phyloP scores from a whole-genome alignment of 768 basidiomycete genomes.

The Harrya chromipes region DNA sequence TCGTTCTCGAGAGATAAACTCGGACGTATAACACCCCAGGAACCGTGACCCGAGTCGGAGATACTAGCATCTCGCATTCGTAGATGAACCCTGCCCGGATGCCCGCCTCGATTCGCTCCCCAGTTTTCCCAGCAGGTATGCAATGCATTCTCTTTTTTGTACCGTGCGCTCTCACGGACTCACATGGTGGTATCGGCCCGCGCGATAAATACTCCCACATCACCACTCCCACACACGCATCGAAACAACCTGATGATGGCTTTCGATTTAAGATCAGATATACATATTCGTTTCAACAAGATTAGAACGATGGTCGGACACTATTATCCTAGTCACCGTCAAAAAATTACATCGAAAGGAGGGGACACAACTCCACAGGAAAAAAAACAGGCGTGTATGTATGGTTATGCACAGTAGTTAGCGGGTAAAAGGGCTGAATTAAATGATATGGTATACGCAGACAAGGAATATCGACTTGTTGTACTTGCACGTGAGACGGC shows the following conservation, averaged over 20 bases:
- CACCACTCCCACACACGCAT: no score
- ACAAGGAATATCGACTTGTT: slow-evolving; percentile 7
- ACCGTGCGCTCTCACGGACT: no score
- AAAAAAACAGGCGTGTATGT: background rate
- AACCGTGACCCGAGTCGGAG: no score
- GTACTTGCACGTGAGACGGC: slow-evolving; percentile 11
- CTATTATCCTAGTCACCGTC: slow-evolving; percentile 12
- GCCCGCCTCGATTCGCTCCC: no score
- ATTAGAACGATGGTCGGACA: slow-evolving; percentile 15
- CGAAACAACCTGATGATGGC: no score
- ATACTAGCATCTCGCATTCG: no score
- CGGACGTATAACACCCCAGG: no score
- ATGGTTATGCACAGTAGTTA: slow-evolving; percentile 23
- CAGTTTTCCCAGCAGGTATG: no score
- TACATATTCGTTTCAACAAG: slow-evolving; percentile 8
- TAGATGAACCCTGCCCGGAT: no score
- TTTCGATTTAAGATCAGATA: background rate
- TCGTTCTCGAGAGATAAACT: background rate
- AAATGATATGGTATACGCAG: slow-evolving; percentile 24
- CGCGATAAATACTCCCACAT: no score
- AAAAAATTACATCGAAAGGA: slow-evolving; percentile 7
- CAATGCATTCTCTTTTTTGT: no score
- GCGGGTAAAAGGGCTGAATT: slow-evolving; percentile 14
- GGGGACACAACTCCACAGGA: background rate
- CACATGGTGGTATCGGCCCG: no score